A percentile compares a stretch with the other conserved stretches of the same genome.
These are phyloP conservation scores for Xylaria acuta DNA, from an alignment of 495 filamentous ascomycete species.

Conservation along the genomic window DNA sequence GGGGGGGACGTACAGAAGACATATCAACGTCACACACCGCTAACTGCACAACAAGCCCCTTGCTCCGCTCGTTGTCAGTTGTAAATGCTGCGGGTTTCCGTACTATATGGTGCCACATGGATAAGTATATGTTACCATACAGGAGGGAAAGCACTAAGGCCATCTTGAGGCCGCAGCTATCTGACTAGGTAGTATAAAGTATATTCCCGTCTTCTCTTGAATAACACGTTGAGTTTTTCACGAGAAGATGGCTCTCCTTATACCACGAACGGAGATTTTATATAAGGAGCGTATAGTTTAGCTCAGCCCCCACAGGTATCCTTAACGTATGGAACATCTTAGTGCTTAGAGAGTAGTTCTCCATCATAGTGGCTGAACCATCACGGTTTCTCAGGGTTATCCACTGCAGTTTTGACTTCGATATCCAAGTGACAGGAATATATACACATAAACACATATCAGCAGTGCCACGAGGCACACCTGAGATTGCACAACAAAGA, in stretches of 20 bases:
- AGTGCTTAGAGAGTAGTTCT: neutral
- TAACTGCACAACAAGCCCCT: neutral
- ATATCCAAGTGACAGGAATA: no score
- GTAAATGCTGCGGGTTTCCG: constrained; percentile 4
- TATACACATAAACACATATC: no score
- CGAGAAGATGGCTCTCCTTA: neutral
- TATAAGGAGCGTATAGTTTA: neutral
- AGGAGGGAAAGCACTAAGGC: neutral
- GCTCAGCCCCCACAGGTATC: neutral
- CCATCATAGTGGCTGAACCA: neutral
- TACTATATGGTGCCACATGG: neutral
- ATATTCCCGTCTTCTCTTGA: neutral
- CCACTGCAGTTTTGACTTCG: no score
- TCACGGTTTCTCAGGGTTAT: no score
- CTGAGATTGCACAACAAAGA: no score
- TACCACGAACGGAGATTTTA: no score
- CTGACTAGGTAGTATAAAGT: neutral
- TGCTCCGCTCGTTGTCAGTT: neutral
- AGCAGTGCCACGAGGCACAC: no score
- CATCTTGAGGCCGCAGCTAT: no score
- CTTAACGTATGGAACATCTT: neutral
- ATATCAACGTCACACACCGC: neutral
- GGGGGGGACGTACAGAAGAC: neutral
- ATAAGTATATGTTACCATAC: neutral
- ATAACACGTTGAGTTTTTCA: neutral